These are phyloP conservation scores for Quercus glauca DNA, from an alignment of 306 rosid genomes.

Conservation along the genomic window DNA sequence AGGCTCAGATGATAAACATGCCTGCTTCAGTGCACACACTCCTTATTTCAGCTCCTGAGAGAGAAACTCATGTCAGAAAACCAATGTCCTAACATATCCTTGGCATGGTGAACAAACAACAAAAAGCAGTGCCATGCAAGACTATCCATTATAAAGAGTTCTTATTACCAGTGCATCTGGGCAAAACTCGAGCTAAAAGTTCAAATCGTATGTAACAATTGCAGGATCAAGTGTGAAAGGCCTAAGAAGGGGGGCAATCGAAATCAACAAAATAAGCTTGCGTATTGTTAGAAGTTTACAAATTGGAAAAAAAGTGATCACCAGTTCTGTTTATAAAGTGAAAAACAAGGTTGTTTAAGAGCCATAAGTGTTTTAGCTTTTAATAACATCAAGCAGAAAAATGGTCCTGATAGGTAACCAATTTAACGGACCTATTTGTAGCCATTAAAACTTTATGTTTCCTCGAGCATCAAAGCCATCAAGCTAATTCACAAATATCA, in stretches of 20 bases:
- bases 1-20: constrained; percentile 87
- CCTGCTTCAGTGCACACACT: constrained; percentile 97
- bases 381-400: too few relatives aligned
- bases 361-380: too few relatives aligned
- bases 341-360: too few relatives aligned
- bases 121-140: too few relatives aligned
- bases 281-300: not conserved
- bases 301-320: not conserved
- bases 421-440: constrained; percentile 70
- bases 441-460: constrained; percentile 92
- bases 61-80: constrained; percentile 21
- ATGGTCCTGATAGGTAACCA: not conserved
- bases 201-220: constrained; percentile 32
- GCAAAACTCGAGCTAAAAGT: constrained; percentile 88
- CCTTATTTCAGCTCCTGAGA: constrained; percentile 88
- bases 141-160: not conserved
- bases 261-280: too few relatives aligned
- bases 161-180: constrained; percentile 81
- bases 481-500: constrained; percentile 89
- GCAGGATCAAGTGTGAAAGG: too few relatives aligned
- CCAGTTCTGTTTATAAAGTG: too few relatives aligned
- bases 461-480: constrained; percentile 98
- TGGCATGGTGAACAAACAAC: too few relatives aligned
- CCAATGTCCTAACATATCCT: not conserved
- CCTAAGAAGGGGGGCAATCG: too few relatives aligned